Evolutionary conservation across 1,284 basidiomycete genomes (phyloP).

Genomic region (Schizophyllum commune): DNA sequence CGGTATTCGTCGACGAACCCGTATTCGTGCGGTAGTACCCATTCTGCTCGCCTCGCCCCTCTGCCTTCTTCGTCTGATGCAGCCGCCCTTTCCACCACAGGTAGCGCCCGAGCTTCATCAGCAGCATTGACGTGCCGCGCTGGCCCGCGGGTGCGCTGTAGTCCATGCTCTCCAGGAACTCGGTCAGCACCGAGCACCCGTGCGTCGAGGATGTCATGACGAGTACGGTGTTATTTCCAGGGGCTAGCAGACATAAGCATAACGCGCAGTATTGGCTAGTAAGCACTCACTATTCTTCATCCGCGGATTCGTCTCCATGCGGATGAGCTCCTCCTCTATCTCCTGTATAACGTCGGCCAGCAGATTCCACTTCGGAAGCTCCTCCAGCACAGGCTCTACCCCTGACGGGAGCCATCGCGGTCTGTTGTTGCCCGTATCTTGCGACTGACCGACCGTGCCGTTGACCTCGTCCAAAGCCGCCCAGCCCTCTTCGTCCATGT

Average conservation of each 20-base stretch:
- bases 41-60: conserved; percentile 20
- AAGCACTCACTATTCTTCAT: conserved; percentile 14
- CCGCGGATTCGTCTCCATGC: conserved; percentile 39
- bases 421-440: conserved; percentile 12
- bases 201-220: conserved; percentile 85
- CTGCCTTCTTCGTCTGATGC: conserved; percentile 20
- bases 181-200: conserved; percentile 67
- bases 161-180: conserved; percentile 70
- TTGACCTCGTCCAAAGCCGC: conserved; percentile 58
- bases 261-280: background rate
- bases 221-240: conserved; percentile 72
- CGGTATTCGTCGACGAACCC: background rate
- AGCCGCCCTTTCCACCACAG: conserved; percentile 78
- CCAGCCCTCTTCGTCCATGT: conserved; percentile 65
- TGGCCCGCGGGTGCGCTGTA: conserved; percentile 46
- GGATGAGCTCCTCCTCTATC: conserved; percentile 82
- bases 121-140: conserved; percentile 74
- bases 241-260: conserved; percentile 27
- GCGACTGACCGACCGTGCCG: conserved; percentile 22
- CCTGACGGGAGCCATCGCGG: conserved; percentile 67
- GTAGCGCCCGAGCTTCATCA: conserved; percentile 62
- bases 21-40: conserved; percentile 12
- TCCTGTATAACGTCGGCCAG: conserved; percentile 84
- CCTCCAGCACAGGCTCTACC: conserved; percentile 86
- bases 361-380: conserved; percentile 91